A percentile compares a stretch with the other conserved stretches of the same genome.
These are phyloP conservation scores for Periglandula ipomoeae DNA, from an alignment of 2,329 filamentous ascomycete genomes.

Conservation along the genomic window DNA sequence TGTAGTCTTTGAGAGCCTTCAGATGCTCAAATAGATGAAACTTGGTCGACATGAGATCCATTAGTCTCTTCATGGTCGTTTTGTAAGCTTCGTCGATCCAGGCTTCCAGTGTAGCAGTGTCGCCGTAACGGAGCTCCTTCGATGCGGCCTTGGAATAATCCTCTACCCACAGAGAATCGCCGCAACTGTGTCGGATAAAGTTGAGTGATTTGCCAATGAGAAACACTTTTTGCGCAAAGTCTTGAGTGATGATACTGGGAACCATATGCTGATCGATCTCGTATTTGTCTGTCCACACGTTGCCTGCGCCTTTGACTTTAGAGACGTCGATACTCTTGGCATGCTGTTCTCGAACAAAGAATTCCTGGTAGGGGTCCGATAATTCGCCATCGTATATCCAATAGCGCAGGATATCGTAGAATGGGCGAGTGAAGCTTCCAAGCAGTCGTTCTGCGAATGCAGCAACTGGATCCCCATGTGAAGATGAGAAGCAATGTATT, in stretches of 20 bases:
- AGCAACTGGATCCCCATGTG: conserved; percentile 91
- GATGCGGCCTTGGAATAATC: conserved; percentile 88
- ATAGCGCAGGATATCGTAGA: conserved; percentile 89
- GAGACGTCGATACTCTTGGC: conserved; percentile 35
- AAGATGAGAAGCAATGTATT: conserved; percentile 87
- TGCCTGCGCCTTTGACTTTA: conserved; percentile 59
- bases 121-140: conserved; percentile 84
- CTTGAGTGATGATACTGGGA: conserved; percentile 83
- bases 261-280: conserved; percentile 78
- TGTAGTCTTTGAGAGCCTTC: conserved; percentile 84
- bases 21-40: conserved; percentile 93
- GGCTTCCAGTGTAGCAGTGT: conserved; percentile 80
- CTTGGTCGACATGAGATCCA: conserved; percentile 87
- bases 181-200: conserved; percentile 93
- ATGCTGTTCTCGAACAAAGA: conserved; percentile 84
- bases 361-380: conserved; percentile 90
- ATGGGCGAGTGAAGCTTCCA: conserved; percentile 79
- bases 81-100: conserved; percentile 98
- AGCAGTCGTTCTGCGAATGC: conserved; percentile 88
- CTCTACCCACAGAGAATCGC: conserved; percentile 91
- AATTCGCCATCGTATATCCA: conserved; percentile 99
- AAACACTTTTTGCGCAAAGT: conserved; percentile 94
- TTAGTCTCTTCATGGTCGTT: conserved; percentile 91
- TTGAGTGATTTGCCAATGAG: conserved; percentile 96
- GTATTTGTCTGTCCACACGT: conserved; percentile 98